These are phyloP conservation scores for Aphanomyces cochlioides DNA, from an alignment of 352 stramenopile genomes.

Conservation along the genomic window DNA sequence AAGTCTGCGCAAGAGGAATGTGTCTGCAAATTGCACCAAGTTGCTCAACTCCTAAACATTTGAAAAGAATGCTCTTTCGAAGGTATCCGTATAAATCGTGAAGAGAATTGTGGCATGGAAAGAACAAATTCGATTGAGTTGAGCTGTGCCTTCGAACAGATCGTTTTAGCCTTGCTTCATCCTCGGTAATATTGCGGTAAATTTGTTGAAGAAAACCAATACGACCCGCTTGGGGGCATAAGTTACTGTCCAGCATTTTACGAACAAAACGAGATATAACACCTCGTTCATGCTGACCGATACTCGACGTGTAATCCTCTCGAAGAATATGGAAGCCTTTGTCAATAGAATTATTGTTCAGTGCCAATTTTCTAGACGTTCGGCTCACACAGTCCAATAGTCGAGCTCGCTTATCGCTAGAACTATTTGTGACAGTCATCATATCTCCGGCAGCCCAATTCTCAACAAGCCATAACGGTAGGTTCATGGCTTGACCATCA, in stretches of 20 bases:
- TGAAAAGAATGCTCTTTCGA: conserved; percentile 1
- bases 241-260: not conserved
- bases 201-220: conserved; percentile 24
- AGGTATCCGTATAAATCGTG: conserved; percentile 19
- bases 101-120: not conserved
- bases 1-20: not conserved
- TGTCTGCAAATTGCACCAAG: conserved; percentile 20
- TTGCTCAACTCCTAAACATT: conserved; percentile 8
- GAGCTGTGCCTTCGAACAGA: not conserved
- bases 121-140: not conserved
- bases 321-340: conserved; percentile 12
- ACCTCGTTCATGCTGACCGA: conserved; percentile 11
- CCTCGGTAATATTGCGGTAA: conserved; percentile 15
- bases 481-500: conserved; percentile 10
- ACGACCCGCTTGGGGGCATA: not conserved
- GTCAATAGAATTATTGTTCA: not conserved
- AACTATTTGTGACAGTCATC: not conserved
- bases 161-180: conserved; percentile 12
- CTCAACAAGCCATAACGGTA: conserved; percentile 28
- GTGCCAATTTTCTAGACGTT: not conserved
- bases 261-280: conserved; percentile 2
- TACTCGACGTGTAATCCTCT: conserved; percentile 15
- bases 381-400: conserved; percentile 6
- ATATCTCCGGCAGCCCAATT: not conserved
- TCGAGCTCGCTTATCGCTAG: not conserved